phyloP scores from a whole-genome alignment of 345 rosid genomes.

The Salix dunnii region DNA sequence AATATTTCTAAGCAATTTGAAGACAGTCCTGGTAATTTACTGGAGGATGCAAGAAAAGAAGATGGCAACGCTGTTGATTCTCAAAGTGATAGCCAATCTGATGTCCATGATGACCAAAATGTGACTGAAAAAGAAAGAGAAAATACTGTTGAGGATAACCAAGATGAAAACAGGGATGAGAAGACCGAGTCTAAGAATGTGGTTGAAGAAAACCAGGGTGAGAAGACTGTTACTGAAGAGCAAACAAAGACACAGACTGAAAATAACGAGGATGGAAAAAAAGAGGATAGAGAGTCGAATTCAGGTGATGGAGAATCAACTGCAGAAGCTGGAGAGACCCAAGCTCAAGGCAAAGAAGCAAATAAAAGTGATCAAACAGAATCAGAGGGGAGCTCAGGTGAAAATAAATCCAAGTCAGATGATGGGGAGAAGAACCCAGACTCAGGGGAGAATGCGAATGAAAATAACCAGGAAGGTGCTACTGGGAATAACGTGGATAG shows the following conservation, averaged over 20 bases:
- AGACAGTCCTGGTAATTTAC: constrained; percentile 59
- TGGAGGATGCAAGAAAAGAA: constrained; percentile 59
- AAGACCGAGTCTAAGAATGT: constrained; percentile 4
- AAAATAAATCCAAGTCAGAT: constrained; percentile 32
- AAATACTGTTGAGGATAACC: constrained; percentile 16
- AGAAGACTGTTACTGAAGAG: constrained; percentile 31
- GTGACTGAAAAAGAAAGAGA: constrained; percentile 13
- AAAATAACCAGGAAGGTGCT: constrained; percentile 36
- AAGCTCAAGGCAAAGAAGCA: constrained; percentile 4
- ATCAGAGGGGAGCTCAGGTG: constrained; percentile 33
- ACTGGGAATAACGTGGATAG: constrained; percentile 44
- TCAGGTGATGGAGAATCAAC: constrained; percentile 33
- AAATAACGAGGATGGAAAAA: constrained; percentile 30
- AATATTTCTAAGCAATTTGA: constrained; percentile 38
- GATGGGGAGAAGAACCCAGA: constrained; percentile 32
- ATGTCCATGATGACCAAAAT: constrained; percentile 15
- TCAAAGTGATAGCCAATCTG: constrained; percentile 6
- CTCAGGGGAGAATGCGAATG: constrained; percentile 38
- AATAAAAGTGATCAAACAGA: constrained; percentile 29
- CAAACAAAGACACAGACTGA: constrained; percentile 23
- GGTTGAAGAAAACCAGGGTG: constrained; percentile 6
- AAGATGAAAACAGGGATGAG: constrained; percentile 15
- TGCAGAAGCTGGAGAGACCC: constrained; percentile 21
- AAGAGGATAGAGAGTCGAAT: constrained; percentile 23
- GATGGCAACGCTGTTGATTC: constrained; percentile 27